phyloP scores from a whole-genome alignment of 371 early-diverging fungal species.

The Lichtheimia corymbifera region DNA sequence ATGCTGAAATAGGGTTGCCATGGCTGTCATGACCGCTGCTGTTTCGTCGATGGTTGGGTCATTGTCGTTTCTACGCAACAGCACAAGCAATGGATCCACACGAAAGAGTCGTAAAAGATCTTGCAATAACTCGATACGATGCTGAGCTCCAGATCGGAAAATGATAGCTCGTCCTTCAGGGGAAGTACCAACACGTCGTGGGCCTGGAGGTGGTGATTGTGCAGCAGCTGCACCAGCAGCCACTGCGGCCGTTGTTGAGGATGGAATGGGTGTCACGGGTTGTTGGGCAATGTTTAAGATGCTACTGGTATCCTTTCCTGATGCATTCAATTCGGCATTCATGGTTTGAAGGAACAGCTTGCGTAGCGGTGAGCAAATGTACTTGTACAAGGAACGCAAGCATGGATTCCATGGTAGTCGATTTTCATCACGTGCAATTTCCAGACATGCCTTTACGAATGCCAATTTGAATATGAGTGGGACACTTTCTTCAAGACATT shows the following conservation, averaged over 20 bases:
- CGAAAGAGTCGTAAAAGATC: slow-evolving; percentile 70
- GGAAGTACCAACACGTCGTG: not conserved
- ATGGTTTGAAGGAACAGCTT: slow-evolving; percentile 60
- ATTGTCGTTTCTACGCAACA: slow-evolving; percentile 36
- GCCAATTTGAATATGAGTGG: slow-evolving; percentile 71
- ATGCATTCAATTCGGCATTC: slow-evolving; percentile 11
- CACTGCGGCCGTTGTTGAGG: not conserved
- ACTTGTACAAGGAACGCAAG: slow-evolving; percentile 60
- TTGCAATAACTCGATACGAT: slow-evolving; percentile 64
- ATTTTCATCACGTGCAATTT: slow-evolving; percentile 67
- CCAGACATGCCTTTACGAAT: slow-evolving; percentile 70
- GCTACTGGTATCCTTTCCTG: slow-evolving; percentile 10
- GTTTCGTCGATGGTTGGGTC: slow-evolving; percentile 60
- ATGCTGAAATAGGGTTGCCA: slow-evolving; percentile 61
- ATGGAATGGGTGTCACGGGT: not conserved
- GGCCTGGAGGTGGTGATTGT: not conserved
- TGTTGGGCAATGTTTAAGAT: slow-evolving; percentile 2
- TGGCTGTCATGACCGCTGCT: slow-evolving; percentile 56
- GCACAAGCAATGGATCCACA: slow-evolving; percentile 65
- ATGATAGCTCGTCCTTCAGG: not conserved
- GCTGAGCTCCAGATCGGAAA: slow-evolving; percentile 5
- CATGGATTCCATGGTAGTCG: slow-evolving; percentile 75
- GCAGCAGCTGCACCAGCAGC: too few relatives aligned
- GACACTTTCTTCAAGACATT: slow-evolving; percentile 58
- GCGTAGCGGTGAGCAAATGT: slow-evolving; percentile 63